phyloP scores from a whole-genome alignment of 495 filamentous ascomycete species.

The Podospora anserina region DNA sequence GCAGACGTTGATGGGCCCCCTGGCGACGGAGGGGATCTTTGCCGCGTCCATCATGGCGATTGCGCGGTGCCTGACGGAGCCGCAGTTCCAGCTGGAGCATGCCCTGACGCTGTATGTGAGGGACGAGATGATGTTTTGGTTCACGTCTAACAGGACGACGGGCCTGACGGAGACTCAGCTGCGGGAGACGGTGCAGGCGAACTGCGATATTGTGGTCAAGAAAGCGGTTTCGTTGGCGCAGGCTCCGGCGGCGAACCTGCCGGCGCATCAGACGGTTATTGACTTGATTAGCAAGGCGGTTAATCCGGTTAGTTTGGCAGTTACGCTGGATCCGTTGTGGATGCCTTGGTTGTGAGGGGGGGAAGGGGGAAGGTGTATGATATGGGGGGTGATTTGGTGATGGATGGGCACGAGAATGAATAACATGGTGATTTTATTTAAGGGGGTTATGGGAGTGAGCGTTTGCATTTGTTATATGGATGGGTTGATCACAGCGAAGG shows the following conservation, averaged over 20 bases:
- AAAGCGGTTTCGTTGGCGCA: slow-evolving; percentile 77
- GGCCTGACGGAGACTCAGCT: slow-evolving; percentile 65
- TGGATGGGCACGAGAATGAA: neutral
- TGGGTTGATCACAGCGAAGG: neutral
- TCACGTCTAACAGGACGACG: slow-evolving; percentile 64
- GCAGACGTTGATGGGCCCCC: slow-evolving; percentile 89
- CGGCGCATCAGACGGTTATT: slow-evolving; percentile 93
- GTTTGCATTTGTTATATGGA: neutral
- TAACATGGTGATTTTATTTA: too few relatives aligned
- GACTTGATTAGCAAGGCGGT: slow-evolving; percentile 83
- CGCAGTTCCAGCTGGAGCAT: slow-evolving; percentile 84
- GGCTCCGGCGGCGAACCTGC: slow-evolving; percentile 62
- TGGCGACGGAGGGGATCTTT: slow-evolving; percentile 94
- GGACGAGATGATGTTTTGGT: slow-evolving; percentile 98
- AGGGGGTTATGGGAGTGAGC: neutral
- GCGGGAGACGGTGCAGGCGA: slow-evolving; percentile 80
- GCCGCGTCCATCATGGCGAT: slow-evolving; percentile 90
- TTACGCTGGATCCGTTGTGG: slow-evolving; percentile 84
- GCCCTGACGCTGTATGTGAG: slow-evolving; percentile 90
- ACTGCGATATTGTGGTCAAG: slow-evolving; percentile 87
- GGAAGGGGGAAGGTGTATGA: neutral
- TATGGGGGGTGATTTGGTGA: neutral
- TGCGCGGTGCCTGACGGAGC: slow-evolving; percentile 90
- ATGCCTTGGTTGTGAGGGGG: slow-evolving; percentile 80
- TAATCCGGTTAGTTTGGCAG: slow-evolving; percentile 78